Evolutionary conservation across 139 green algal genomes (phyloP), one percentile per base, ranked within the genome.

Genomic region (Edaphochlamys debaryana): DNA sequence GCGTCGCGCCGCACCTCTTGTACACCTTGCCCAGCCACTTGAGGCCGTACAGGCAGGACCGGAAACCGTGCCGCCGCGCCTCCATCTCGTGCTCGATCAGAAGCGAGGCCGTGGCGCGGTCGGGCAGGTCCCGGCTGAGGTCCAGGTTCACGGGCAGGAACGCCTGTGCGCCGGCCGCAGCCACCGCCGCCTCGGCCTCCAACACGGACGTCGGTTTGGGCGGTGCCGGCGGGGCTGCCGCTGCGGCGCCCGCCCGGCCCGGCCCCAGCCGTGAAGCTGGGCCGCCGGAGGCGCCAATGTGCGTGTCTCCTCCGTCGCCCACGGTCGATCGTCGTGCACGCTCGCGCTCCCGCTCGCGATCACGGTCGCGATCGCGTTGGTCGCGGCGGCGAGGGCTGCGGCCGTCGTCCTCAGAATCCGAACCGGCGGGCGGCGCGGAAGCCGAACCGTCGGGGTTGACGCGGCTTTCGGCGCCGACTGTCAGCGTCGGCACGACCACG

Each of bases 51-150:
- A 82, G 56, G 32, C 27, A 6, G 4, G 63, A 74, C 20, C 42
- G n/a, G 76, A 67, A 66, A 30, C 76, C 41, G 42, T 73, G 62
- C 64, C 63, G 25, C 76, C 76, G 30, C 63, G 32, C 34, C 62
- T 82, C 76, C 76, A 82, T 48, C 60, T 82, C 76, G n/a, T 82
- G 76, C 76, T 82, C 76, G 42, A 82, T 0, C 76, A 82, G 62
- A 62, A 82, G 76, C 6, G n/a, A 23, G 3, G 62, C 76, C 22
- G 32, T 56, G 23, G 17, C 62, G 22, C 76, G 62, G 63, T 82
- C 76, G 4, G 76, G 76, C n/a, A 74, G 7, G 23, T 74, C 76
- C 42, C 3, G 1, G 3, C 23, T 4, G 23, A 82, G 42, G 32
- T 82, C 76, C 40, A 82, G 62, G 3, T 2, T 5, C 4, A 22